A percentile compares a stretch with the other conserved stretches of the same genome.
Conservation (phyloP, 345 rosid species). For the Murraya paniculata region DNA sequence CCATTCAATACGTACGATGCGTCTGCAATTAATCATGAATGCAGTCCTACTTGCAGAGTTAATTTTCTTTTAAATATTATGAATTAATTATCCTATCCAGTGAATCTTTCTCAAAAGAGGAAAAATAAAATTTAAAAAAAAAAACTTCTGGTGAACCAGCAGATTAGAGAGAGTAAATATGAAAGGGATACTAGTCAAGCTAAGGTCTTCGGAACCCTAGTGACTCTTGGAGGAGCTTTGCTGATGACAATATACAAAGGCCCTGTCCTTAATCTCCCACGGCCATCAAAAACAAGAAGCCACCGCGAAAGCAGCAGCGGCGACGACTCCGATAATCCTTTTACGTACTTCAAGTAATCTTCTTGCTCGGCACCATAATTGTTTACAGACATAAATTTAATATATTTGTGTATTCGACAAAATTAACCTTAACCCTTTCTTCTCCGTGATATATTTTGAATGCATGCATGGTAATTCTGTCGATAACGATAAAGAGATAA, state of each 20-base stretch:
- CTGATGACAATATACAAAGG: slow-evolving; percentile 74
- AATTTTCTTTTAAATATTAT: too few species aligned
- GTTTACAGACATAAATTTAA: neutral
- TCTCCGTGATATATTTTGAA: neutral
- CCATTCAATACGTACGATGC: neutral
- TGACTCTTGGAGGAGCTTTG: slow-evolving; percentile 64
- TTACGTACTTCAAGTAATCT: slow-evolving; percentile 50
- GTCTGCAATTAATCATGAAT: too few species aligned
- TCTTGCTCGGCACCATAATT: neutral
- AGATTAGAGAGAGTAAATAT: slow-evolving; percentile 58
- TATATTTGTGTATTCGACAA: too few species aligned
- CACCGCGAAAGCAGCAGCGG: slow-evolving; percentile 20
- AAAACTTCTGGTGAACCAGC: neutral
- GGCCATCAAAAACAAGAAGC: slow-evolving; percentile 25
- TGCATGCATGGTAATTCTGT: slow-evolving; percentile 27
- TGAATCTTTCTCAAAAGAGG: too few species aligned
- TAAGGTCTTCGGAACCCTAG: slow-evolving; percentile 56
- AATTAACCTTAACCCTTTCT: neutral
- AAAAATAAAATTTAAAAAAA: too few species aligned
- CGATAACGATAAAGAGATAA: slow-evolving; percentile 58
- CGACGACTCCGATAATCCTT: slow-evolving; percentile 40
- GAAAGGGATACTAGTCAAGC: slow-evolving; percentile 49
- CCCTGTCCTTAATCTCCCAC: slow-evolving; percentile 41
- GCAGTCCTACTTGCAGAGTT: too few species aligned
- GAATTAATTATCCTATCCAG: too few species aligned